Evolutionary conservation across 495 filamentous ascomycete species (phyloP).

Genomic region (Lophium mytilinum): DNA sequence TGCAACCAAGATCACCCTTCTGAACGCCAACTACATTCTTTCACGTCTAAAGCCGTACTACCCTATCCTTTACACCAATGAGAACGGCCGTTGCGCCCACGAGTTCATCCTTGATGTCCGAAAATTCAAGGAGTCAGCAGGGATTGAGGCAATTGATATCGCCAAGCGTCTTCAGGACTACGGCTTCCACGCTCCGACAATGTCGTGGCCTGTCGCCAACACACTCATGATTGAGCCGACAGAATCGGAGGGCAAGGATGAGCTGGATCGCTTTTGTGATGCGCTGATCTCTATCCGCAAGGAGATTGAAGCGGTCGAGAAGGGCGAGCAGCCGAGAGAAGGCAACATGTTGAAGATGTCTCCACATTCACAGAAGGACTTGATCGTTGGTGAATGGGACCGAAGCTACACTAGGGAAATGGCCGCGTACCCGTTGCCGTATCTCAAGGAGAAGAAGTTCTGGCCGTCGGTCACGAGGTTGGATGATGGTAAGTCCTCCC

Average conservation of each 20-base stretch:
- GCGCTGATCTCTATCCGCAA: constrained; percentile 80
- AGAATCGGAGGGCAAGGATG: constrained; percentile 86
- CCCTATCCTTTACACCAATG: constrained; percentile 86
- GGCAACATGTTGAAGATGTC: constrained; percentile 91
- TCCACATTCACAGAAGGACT: constrained; percentile 79
- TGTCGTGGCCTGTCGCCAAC: constrained; percentile 95
- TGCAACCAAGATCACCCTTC: constrained; percentile 85
- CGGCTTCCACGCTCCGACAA: constrained; percentile 96
- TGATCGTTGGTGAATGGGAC: constrained; percentile 67
- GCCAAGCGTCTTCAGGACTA: constrained; percentile 98
- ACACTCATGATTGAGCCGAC: constrained; percentile 99
- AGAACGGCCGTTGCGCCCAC: constrained; percentile 81
- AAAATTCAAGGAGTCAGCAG: constrained; percentile 71
- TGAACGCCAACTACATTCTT: constrained; percentile 98
- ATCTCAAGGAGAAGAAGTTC: constrained; percentile 93
- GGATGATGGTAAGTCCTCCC: constrained; percentile 57
- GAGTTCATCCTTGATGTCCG: constrained; percentile 97
- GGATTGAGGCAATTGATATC: constrained; percentile 91
- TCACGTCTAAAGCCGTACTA: constrained; percentile 85
- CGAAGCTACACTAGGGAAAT: constrained; percentile 70
- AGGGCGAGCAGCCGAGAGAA: constrained; percentile 65
- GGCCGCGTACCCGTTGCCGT: constrained; percentile 83
- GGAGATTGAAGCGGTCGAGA: constrained; percentile 81
- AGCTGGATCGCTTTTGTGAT: constrained; percentile 92
- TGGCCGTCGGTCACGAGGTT: constrained; percentile 88